Percentiles rank a stretch among this genome's conserved stretches.
Conservation (phyloP, 2,329 filamentous ascomycete genomes). For the Blumeria graminis region DNA sequence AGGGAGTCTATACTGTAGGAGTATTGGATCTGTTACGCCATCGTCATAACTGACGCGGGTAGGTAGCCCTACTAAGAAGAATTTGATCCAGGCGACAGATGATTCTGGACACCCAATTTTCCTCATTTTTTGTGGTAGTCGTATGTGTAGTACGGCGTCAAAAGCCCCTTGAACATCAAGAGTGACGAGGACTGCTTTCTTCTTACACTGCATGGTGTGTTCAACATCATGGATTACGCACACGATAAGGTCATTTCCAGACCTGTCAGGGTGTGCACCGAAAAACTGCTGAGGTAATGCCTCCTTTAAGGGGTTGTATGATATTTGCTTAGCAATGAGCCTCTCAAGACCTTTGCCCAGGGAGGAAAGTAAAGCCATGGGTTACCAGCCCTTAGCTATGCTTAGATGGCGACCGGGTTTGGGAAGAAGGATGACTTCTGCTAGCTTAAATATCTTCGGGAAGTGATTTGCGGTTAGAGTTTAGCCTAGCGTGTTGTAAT, state of each 20-base stretch:
- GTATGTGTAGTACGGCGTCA: neutral
- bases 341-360: neutral
- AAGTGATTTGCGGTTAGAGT: neutral
- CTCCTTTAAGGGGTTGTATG: neutral
- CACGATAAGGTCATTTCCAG: neutral
- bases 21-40: neutral
- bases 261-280: neutral
- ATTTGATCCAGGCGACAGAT: neutral
- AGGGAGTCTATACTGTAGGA: neutral
- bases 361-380: neutral
- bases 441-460: neutral
- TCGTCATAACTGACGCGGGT: neutral
- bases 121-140: neutral
- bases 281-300: neutral
- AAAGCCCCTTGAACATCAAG: neutral
- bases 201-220: neutral
- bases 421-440: neutral
- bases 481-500: neutral
- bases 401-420: neutral
- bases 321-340: neutral
- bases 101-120: neutral
- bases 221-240: neutral
- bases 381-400: neutral
- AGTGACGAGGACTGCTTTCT: neutral
- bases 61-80: neutral